Base-by-base conservation (phyloP, 805 yeast species). In the Barnettozyma sucrosica region DNA sequence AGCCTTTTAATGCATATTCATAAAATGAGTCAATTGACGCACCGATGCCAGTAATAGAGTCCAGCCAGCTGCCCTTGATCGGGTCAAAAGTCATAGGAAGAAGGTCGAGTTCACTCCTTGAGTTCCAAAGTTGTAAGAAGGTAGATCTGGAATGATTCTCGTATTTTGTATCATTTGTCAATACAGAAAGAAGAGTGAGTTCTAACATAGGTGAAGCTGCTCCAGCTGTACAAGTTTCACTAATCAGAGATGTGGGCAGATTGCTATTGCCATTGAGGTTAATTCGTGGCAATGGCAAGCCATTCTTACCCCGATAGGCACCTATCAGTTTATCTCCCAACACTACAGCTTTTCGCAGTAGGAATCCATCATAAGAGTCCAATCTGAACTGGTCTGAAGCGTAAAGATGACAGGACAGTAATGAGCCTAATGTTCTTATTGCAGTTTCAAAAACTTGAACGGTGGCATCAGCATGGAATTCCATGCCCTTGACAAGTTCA, bases 21-120 rank as follows among this genome's bases (percentile, higher is more conserved):
- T 83, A 90, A 58, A 87, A 87, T 0, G 96, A 88, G 64, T 90
- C 98, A 14, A 88, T 77, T 2, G 95, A 85, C 0, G 97, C 97
- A 2, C 98, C 97, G 9, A 86, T 74, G 0, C 97, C 96, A 0
- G 93, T 79, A 36, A 80, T 65, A 0, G 74, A 62, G 47, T 83
- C 83, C 36, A 70, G 65, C 79, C 87, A 81, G 34, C 62, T 58
- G 32, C 80, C 79, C 0, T 71, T 65, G 1, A 70, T 57, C 0
- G 90, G 83, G 51, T 83, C 81, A 5, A 89, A 69, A 0, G 90
- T 74, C 87, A 85, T 84, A 2, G 96, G 95, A 13, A 92, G 57
- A 25, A 92, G 67, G 53, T 85, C 80, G 13, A 85, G 61, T 2
- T 64, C 56, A 46, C 85, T 76, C 50, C 90, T 69, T 2, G 80